Evolutionary conservation across 257 asterid species (phyloP).

Genomic region (Fraxinus anomala): DNA sequence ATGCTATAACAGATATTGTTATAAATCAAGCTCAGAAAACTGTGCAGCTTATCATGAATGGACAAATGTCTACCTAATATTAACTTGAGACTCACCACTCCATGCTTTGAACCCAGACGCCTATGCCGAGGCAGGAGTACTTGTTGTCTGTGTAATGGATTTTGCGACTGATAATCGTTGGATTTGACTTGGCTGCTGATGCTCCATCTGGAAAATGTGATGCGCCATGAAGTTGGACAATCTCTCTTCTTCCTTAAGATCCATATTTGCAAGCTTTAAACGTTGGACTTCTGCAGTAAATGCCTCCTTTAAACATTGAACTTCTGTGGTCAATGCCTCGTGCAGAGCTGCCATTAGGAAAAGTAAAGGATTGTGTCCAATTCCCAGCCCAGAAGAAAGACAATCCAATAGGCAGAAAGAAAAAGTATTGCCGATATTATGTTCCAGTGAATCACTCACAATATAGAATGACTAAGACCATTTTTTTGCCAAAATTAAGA

Average conservation of each 20-base stretch:
- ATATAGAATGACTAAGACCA: neutral
- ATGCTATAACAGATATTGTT: neutral
- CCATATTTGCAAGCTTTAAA: slow-evolving; percentile 52
- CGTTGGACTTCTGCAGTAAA: slow-evolving; percentile 75
- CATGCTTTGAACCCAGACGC: slow-evolving; percentile 9
- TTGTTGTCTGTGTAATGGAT: slow-evolving; percentile 38
- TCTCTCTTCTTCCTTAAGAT: slow-evolving; percentile 56
- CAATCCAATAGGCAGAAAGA: neutral
- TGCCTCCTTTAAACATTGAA: slow-evolving; percentile 56
- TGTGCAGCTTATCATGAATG: slow-evolving; percentile 19
- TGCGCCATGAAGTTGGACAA: slow-evolving; percentile 39
- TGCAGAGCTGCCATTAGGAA: slow-evolving; percentile 59
- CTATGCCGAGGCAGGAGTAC: slow-evolving; percentile 51
- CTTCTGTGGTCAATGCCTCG: slow-evolving; percentile 69
- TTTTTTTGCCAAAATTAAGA: neutral
- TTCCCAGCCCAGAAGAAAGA: neutral
- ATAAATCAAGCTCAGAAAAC: neutral
- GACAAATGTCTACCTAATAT: neutral
- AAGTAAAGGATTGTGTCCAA: neutral
- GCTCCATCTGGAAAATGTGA: slow-evolving; percentile 51
- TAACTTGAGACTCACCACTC: neutral
- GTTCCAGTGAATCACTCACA: neutral
- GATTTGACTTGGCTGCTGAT: slow-evolving; percentile 46
- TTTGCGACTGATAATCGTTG: slow-evolving; percentile 40
- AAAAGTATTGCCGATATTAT: neutral